Evolutionary conservation across 495 filamentous ascomycete species (phyloP).

Genomic region (Wilcoxina mikolae): DNA sequence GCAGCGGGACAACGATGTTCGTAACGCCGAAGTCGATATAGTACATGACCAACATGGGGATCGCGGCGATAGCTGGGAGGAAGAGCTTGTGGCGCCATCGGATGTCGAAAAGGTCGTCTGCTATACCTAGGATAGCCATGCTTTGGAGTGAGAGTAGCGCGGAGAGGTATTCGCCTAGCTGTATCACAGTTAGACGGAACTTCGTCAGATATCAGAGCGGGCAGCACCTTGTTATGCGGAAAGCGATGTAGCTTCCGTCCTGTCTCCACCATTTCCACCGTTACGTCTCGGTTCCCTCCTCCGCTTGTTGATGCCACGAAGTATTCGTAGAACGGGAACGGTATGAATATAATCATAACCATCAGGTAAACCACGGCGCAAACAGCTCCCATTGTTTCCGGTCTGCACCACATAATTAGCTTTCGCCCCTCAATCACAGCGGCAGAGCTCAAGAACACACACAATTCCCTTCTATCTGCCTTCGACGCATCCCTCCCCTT

Average conservation of each 20-base stretch:
- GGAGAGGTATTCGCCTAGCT: slow-evolving; percentile 92
- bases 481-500: slow-evolving; percentile 89
- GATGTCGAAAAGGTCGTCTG: slow-evolving; percentile 95
- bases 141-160: slow-evolving; percentile 82
- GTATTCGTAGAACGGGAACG: slow-evolving; percentile 95
- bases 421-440: slow-evolving; percentile 5
- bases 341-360: slow-evolving; percentile 75
- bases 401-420: slow-evolving; percentile 36
- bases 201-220: not conserved
- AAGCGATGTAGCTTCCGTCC: slow-evolving; percentile 57
- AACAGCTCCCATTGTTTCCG: slow-evolving; percentile 94
- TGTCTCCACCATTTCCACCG: slow-evolving; percentile 41
- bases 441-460: slow-evolving; percentile 31
- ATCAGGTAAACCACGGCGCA: slow-evolving; percentile 87
- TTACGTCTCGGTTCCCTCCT: slow-evolving; percentile 77
- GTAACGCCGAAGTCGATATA: slow-evolving; percentile 97
- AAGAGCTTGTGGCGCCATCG: slow-evolving; percentile 97
- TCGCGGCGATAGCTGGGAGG: slow-evolving; percentile 85
- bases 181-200: slow-evolving; percentile 5
- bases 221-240: slow-evolving; percentile 74
- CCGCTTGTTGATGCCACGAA: slow-evolving; percentile 92
- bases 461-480: slow-evolving; percentile 56
- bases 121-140: slow-evolving; percentile 78
- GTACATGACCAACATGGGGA: slow-evolving; percentile 92
- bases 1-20: slow-evolving; percentile 74